A percentile compares a stretch with the other conserved stretches of the same genome.
phyloP scores from a whole-genome alignment of 1,284 basidiomycete species.

The Malassezia yamatoensis region DNA sequence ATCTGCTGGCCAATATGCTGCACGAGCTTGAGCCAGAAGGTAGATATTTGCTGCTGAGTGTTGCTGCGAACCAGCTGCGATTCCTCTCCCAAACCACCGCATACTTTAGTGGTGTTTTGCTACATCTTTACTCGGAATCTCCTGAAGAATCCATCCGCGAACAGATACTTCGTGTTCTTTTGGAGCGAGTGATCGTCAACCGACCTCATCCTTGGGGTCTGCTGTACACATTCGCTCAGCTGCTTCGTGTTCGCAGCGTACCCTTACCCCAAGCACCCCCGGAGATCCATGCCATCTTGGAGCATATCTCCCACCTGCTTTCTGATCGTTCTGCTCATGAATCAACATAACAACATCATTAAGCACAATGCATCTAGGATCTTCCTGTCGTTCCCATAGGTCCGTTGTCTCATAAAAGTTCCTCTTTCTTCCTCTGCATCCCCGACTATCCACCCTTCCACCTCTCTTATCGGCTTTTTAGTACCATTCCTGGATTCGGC shows the following conservation, averaged over 20 bases:
- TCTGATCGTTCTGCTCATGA: background rate
- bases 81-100: constrained; percentile 48
- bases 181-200: constrained; percentile 85
- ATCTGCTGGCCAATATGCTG: constrained; percentile 62
- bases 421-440: background rate
- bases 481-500: too few relatives aligned
- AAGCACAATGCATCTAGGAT: too few relatives aligned
- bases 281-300: constrained; percentile 42
- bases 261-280: constrained; percentile 32
- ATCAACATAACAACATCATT: too few relatives aligned
- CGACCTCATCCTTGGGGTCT: constrained; percentile 97
- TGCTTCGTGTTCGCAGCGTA: constrained; percentile 52
- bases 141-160: constrained; percentile 67
- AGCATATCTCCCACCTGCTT: constrained; percentile 34
- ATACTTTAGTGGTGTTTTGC: constrained; percentile 77
- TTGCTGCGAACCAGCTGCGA: constrained; percentile 83
- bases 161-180: constrained; percentile 76
- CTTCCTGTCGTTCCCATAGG: too few relatives aligned
- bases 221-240: constrained; percentile 81
- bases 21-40: constrained; percentile 81
- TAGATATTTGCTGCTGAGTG: constrained; percentile 85
- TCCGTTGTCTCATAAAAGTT: too few relatives aligned
- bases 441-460: background rate
- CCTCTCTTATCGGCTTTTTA: background rate
- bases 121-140: constrained; percentile 72